Evolutionary conservation across 2,329 filamentous ascomycete genomes (phyloP), one percentile per base, ranked within the genome.

Genomic region (Dryadomyces sulphureus): DNA sequence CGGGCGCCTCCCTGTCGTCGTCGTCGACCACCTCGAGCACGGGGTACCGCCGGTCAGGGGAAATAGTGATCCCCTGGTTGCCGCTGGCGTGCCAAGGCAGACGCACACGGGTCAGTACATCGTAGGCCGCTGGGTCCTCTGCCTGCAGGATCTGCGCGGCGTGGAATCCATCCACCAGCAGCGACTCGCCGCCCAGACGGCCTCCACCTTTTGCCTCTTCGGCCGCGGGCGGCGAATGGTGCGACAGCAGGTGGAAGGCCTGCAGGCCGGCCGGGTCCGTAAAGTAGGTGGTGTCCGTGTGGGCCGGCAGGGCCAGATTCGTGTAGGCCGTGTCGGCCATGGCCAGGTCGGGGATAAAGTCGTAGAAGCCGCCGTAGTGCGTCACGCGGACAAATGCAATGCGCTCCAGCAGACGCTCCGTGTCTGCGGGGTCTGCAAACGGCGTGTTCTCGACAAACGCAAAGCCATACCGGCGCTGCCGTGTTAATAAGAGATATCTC

Each of bases 281-380:
- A 65, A 96, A 96, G 63, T 98, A 96, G 1, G 90, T 94, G 7
- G 78, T 96, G 64, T 98, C 92, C 1, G 90, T 96, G 62, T 98
- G 92, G 1, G 84, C 81, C 19, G 79, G 77, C 3, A 98, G 74
- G 1, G 80, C 79, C 43, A 92, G 71, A 55, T 83, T 87, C 2
- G 90, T 95, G 65, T 96, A 98, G 4, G 88, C 88, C 2, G 85
- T 93, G 57, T 94, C 88, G 53, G 89, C 89, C 57, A 82, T 82
- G 24, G 86, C 81, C 21, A 95, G 73, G 61, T 95, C 84, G 5
- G 89, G 83, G 1, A 85, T 84, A 61, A 96, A 96, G 62, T 95
- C 90, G 56, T 75, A 76, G 57, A 73, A 73, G 49, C 65, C 77
- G 66, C 86, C 90, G 61, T 96, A 98, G 60, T 96, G 92, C 0